Evolutionary conservation across 2,329 filamentous ascomycete genomes (phyloP).

Genomic region (Akanthomyces dipterigenus): DNA sequence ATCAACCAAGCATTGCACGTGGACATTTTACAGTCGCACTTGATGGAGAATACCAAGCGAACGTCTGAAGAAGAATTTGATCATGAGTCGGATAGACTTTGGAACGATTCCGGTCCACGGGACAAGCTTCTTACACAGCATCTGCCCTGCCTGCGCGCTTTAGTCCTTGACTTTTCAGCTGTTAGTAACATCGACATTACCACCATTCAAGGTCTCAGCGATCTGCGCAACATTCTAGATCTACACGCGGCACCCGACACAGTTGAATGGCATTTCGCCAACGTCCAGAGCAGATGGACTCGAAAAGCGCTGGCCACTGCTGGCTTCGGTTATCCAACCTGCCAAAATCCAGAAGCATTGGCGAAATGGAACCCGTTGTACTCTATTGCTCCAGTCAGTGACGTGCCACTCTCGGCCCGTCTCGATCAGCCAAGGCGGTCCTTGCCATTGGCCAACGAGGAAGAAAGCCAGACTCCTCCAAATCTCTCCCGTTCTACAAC

Average conservation of each 20-base stretch:
- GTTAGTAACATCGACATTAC: slow-evolving; percentile 54
- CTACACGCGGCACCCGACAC: slow-evolving; percentile 41
- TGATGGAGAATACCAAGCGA: slow-evolving; percentile 34
- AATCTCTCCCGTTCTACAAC: background rate
- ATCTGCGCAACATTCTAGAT: slow-evolving; percentile 48
- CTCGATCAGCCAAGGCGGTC: background rate
- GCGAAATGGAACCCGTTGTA: slow-evolving; percentile 28
- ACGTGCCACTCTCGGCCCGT: background rate
- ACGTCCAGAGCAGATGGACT: slow-evolving; percentile 49
- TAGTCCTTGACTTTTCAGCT: slow-evolving; percentile 52
- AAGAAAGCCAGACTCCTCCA: slow-evolving; percentile 11
- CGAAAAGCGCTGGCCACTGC: slow-evolving; percentile 48
- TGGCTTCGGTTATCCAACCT: slow-evolving; percentile 45
- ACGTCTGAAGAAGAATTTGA: slow-evolving; percentile 32
- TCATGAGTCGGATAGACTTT: slow-evolving; percentile 39
- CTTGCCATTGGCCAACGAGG: slow-evolving; percentile 12
- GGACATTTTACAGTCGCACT: slow-evolving; percentile 32
- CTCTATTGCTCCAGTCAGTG: slow-evolving; percentile 23
- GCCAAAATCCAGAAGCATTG: slow-evolving; percentile 21
- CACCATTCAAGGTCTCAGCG: slow-evolving; percentile 49
- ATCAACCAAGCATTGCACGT: slow-evolving; percentile 44
- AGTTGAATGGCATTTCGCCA: slow-evolving; percentile 49
- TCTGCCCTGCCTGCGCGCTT: slow-evolving; percentile 42
- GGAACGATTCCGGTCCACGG: slow-evolving; percentile 45
- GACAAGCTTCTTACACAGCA: slow-evolving; percentile 20